Conservation (phyloP, 441 rosid species). For the Metrosideros polymorpha region DNA sequence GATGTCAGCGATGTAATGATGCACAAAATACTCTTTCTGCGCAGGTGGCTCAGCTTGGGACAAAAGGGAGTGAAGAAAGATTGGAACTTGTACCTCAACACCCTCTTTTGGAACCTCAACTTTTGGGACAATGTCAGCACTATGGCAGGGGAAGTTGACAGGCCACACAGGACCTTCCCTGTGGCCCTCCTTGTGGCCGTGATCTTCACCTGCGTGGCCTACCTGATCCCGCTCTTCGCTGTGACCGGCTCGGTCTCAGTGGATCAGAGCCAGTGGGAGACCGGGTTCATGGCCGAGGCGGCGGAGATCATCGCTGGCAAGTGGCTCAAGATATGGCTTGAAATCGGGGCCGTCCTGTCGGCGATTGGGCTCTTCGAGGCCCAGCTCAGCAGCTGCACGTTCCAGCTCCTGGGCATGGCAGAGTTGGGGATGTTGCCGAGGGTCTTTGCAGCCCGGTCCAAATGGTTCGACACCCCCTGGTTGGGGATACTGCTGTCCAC, state of each 20-base stretch:
- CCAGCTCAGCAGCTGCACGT: constrained; percentile 43
- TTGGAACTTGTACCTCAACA: constrained; percentile 26
- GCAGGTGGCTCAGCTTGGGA: constrained; percentile 17
- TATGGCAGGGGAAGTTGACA: constrained; percentile 22
- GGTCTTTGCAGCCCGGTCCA: constrained; percentile 8
- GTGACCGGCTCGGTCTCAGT: constrained; percentile 16
- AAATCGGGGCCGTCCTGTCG: constrained; percentile 42
- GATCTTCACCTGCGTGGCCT: constrained; percentile 16
- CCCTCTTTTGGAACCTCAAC: constrained; percentile 28
- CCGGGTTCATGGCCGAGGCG: constrained; percentile 38
- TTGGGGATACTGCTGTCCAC: constrained; percentile 23
- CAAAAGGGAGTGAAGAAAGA: constrained; percentile 14
- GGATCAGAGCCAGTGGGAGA: constrained; percentile 32
- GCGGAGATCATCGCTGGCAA: constrained; percentile 43
- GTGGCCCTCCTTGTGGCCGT: constrained; percentile 18
- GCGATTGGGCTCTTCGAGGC: constrained; percentile 45
- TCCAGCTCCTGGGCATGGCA: constrained; percentile 48
- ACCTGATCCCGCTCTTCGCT: constrained; percentile 17
- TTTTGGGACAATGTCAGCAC: constrained; percentile 30
- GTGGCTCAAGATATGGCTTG: constrained; percentile 49
- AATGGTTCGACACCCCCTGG: constrained; percentile 32
- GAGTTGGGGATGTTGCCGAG: constrained; percentile 34
- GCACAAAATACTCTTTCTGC: neutral
- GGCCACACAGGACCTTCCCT: constrained; percentile 18
- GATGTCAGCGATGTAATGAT: too few relatives aligned